Evolutionary conservation across 2,329 filamentous ascomycete genomes (phyloP).

Genomic region (Mycosphaerella sp.): DNA sequence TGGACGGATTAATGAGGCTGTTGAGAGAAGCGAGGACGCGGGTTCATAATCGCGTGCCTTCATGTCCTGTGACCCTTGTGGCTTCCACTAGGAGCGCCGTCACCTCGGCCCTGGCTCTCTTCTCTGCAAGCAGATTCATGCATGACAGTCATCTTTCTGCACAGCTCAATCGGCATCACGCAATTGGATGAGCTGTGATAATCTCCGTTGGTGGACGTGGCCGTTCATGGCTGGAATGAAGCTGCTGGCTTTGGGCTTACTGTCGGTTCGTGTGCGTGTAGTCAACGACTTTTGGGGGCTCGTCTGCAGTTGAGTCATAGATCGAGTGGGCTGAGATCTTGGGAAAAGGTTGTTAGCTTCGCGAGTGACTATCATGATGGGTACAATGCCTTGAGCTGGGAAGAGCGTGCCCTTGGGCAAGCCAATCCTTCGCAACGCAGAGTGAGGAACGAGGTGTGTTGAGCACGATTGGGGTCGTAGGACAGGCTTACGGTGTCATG

Average conservation of each 20-base stretch:
- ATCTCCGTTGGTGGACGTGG: conserved; percentile 10
- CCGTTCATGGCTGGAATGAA: conserved; percentile 10
- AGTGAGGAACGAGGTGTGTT: background rate
- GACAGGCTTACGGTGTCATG: conserved; percentile 19
- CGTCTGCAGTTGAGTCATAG: background rate
- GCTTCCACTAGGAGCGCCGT: background rate
- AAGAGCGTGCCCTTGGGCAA: background rate
- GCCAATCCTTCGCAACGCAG: conserved; percentile 7
- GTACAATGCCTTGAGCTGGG: background rate
- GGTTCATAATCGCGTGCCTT: too few relatives aligned
- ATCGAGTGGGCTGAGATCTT: conserved; percentile 6
- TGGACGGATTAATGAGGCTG: too few relatives aligned
- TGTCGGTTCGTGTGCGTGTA: conserved; percentile 2
- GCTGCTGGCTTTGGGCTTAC: conserved; percentile 8
- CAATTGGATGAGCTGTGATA: conserved; percentile 12
- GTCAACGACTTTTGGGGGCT: conserved; percentile 5
- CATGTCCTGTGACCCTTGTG: too few relatives aligned
- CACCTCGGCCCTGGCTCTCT: background rate
- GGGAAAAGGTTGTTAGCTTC: conserved; percentile 7
- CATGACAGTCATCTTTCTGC: background rate
- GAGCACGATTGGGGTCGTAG: background rate
- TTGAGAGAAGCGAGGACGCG: too few relatives aligned
- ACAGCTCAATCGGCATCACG: conserved; percentile 10
- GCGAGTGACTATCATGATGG: background rate
- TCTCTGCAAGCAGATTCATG: background rate